phyloP scores from a whole-genome alignment of 1,284 basidiomycete genomes.

The Cryptococcus sp. region DNA sequence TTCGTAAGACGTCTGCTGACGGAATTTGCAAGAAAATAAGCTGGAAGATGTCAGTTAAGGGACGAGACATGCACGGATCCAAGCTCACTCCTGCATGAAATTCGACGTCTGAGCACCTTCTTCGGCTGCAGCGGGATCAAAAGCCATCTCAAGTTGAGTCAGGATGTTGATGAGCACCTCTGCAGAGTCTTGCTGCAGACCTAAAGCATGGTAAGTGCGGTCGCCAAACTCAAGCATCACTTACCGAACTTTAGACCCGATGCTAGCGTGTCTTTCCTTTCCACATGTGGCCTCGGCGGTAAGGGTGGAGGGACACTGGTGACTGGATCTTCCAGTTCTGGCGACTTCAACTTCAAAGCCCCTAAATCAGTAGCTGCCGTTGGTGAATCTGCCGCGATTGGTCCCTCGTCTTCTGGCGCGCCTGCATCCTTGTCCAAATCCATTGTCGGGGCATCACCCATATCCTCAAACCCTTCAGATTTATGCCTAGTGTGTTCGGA shows the following conservation, averaged over 20 bases:
- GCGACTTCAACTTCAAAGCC: slow-evolving; percentile 19
- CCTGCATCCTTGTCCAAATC: background rate
- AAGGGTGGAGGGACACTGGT: slow-evolving; percentile 47
- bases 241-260: slow-evolving; percentile 80
- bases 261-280: slow-evolving; percentile 52
- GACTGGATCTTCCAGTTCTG: slow-evolving; percentile 1
- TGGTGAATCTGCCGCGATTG: background rate
- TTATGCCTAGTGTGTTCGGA: slow-evolving; percentile 16
- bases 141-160: slow-evolving; percentile 92
- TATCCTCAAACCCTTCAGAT: slow-evolving; percentile 11
- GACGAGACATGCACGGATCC: background rate
- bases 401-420: background rate
- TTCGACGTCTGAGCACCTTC: slow-evolving; percentile 53
- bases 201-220: slow-evolving; percentile 44
- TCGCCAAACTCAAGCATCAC: slow-evolving; percentile 16
- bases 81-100: slow-evolving; percentile 68
- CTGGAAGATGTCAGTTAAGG: slow-evolving; percentile 47
- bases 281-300: slow-evolving; percentile 53
- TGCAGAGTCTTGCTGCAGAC: slow-evolving; percentile 95
- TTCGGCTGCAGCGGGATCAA: slow-evolving; percentile 56
- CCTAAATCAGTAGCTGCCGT: slow-evolving; percentile 15
- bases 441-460: background rate
- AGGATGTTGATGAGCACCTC: slow-evolving; percentile 99
- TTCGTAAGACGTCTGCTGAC: slow-evolving; percentile 63
- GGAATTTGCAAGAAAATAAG: slow-evolving; percentile 80